Base-by-base conservation (phyloP, 495 filamentous ascomycete species). In the Hapsidospora chrysogenum region DNA sequence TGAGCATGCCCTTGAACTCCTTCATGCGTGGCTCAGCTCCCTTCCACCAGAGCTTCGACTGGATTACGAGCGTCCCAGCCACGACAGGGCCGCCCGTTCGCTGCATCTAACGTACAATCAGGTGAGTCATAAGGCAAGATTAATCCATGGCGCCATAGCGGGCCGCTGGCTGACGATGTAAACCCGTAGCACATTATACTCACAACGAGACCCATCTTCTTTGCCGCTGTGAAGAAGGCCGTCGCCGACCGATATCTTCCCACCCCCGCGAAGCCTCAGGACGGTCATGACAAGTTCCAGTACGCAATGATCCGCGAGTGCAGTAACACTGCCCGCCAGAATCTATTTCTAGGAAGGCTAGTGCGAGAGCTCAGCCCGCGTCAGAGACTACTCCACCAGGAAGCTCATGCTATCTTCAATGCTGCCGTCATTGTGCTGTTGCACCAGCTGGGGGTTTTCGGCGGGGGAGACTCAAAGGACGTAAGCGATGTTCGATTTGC, bases 381-480 rank as follows among this genome's bases (percentile, higher is more conserved):
- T 4, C 27, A 29, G 20, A 51, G 45, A 31, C 44, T 58, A 6
- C 41, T 53, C 11, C 35, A 54, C 28, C 43, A 48, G 9, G 57
- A 58, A 14, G 44, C 58, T 29, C 60, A 63, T 45, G 44, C 57
- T 33, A 40, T 60, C 23, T 63, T 63, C 52, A 63, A 59, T 44
- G 58, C 58, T 5, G 58, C 57, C 36, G 41, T 60, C 31, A 45
- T 61, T 20, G 48, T 63, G 10, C 39, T 51, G 26, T 46, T 63
- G 44, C 44, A 54, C 22, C 49, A 54, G 29, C 53, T 59, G n/a
- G 31, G 48, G 8, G n/a, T n/a, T n/a, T 52, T 46, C 31, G 11
- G n/a, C 27, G 49, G 50, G 27, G 28, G 48, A 25, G 35, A 39
- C 13, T 39, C 49, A 2, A 35, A 32, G 4, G 47, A 56, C 22